Base-by-base conservation (phyloP, 2,329 filamentous ascomycete species). In the Aspergillus phoenicis region DNA sequence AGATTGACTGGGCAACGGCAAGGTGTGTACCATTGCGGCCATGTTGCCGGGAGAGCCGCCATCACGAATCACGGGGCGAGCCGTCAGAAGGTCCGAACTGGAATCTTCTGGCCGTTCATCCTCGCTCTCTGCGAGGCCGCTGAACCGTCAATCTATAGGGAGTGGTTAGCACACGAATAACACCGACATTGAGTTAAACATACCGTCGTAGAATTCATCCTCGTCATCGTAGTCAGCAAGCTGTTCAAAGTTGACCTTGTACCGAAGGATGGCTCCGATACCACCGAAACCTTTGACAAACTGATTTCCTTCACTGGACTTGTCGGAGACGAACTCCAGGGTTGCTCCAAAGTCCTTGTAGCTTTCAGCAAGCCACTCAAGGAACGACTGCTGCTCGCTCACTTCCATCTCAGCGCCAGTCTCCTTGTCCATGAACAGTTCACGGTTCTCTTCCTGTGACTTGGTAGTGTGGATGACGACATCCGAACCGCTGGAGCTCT, bases 201-300 rank as follows among this genome's bases (percentile, higher is more conserved):
- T 74, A 85, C 84, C 87, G 78, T 91, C 89, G 84, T 96, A 97
- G 81, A 94, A 94, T 78, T 98, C 94, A 80, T 93, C 90, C 77
- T 95, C 91, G 77, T 96, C 93, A 74, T 90, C 88, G 78, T 90
- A 85, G 78, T 98, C 95, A 79, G 90, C 90, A 80, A 99, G 86
- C 81, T 99, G 96, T 82, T 99, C 96, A 82, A 99, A 99, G 85
- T 99, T 99, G 85, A 99, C 92, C 85, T 97, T 97, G 88, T 99
- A 99, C 71, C 95, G 93, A 76, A 99, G 88, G 74, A 99, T 89
- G 67, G 94, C 94, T 69, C 95, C 95, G 71, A 99, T 97, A 75
- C 95, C 95, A 89, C 95, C 95, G 75, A 99, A 99, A 66, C 95
- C 95, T 84, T 97, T 98, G 74, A 99, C 95, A 81, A 99, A 99